Conservation (phyloP, 768 basidiomycete genomes). For the Leccinum imitatum region DNA sequence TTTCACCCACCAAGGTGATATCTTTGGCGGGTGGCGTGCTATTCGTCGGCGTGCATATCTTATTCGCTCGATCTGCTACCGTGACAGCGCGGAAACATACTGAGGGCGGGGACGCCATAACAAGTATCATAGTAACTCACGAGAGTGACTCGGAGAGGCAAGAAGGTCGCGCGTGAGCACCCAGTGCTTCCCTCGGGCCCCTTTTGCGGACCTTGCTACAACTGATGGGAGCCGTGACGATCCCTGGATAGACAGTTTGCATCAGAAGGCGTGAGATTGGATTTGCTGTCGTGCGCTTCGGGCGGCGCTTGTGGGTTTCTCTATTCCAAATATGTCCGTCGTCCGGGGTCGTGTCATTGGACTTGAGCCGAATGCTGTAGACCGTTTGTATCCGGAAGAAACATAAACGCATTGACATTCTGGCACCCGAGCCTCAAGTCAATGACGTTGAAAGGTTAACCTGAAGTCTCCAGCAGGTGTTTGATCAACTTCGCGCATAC, state of each 20-base stretch:
- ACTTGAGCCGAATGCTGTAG: not conserved
- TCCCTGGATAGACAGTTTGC: not conserved
- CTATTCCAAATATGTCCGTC: not conserved
- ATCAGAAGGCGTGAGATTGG: not conserved
- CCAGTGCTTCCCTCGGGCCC: not conserved
- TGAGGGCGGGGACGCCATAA: not conserved
- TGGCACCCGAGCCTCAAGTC: no score
- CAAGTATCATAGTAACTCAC: not conserved
- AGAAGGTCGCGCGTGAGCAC: not conserved
- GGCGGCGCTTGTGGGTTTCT: not conserved
- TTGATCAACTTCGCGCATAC: not conserved
- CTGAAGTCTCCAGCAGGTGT: not conserved
- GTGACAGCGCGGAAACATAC: no score
- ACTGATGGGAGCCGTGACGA: not conserved
- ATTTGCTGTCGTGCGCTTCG: not conserved
- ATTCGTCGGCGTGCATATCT: conserved; percentile 17
- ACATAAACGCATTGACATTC: not conserved
- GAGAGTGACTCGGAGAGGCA: not conserved
- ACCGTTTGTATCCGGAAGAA: not conserved
- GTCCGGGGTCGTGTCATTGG: not conserved
- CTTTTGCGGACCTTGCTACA: not conserved
- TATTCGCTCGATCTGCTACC: not conserved
- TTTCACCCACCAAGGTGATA: conserved; percentile 4
- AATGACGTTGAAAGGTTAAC: not conserved
- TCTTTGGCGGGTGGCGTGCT: conserved; percentile 8